Base-by-base conservation (phyloP, 345 rosid genomes). In the Viola odorata region DNA sequence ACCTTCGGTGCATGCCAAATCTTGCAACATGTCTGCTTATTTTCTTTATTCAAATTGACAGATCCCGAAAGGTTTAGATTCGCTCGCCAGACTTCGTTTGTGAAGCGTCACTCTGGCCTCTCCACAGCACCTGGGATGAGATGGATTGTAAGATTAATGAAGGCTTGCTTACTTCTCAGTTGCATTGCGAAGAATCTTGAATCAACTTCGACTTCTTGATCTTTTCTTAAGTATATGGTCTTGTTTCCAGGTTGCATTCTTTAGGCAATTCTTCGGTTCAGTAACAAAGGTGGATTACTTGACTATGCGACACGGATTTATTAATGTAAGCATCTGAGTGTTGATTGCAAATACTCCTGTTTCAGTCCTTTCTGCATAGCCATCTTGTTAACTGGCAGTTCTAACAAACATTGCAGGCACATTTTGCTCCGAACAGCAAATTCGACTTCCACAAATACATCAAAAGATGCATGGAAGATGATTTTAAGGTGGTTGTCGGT, bases 391-490 rank as follows among this genome's bases (percentile, higher is more conserved):
- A 11, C 48, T 13, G 41, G 14, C 4, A 10, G 7, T 42, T 4
- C 58, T 17, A 2, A 41, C 1, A 40, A 14, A 5, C 10, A 41
- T 8, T 65, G 65, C 78, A 84, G 89, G 84, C 82, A 17, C 89
- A 84, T 72, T 61, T 84, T 57, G 73, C 82, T 40, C 67, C 80
- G 6, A 77, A 73, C 51, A 51, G 65, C 64, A 75, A 69, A 63
- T 84, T 84, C 53, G 74, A 84, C 73, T 84, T 84, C 77, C 89
- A 79, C 57, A 81, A 66, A 56, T 81, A 81, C 81, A 77, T 79
- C 52, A 78, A 82, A 67, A 78, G 83, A 66, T 80, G 84, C 54
- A 77, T 80, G 81, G 89, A 84, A 69, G 89, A 84, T 55, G 85
- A 81, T 57, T 84, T 84, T 59, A 84, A 82, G 68, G 83, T 74